Percentiles rank a stretch among this genome's conserved stretches.
These are phyloP conservation scores for Goniomonas avonlea DNA, from an alignment of 78 protist species.

Conservation along the genomic window DNA sequence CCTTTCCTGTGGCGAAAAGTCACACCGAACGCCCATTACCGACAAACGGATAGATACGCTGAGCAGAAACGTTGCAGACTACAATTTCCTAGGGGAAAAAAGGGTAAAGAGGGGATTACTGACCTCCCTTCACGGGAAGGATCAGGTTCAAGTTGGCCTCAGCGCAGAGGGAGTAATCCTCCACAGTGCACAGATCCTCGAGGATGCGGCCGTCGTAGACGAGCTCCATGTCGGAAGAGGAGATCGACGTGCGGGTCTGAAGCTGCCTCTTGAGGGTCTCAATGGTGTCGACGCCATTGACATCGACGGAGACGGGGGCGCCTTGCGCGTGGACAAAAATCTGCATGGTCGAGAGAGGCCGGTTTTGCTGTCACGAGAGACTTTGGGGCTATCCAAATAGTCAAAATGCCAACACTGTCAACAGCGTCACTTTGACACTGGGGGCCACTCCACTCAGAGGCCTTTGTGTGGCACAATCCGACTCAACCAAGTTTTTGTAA, in stretches of 20 bases:
- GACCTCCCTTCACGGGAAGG: conserved; percentile 2
- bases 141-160: not conserved
- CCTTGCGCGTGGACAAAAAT: not conserved
- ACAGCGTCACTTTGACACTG: too few species aligned
- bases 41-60: not conserved
- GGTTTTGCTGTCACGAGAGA: too few species aligned
- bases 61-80: not conserved
- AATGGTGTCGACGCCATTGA: not conserved
- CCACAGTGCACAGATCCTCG: conserved; percentile 4
- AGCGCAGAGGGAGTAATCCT: not conserved
- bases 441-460: too few species aligned
- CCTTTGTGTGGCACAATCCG: too few species aligned
- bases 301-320: not conserved
- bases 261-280: not conserved
- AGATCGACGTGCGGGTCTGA: not conserved
- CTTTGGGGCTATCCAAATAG: too few species aligned
- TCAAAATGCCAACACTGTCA: too few species aligned
- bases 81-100: not conserved
- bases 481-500: too few species aligned
- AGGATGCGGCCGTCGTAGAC: conserved; percentile 6
- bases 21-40: too few species aligned
- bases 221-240: not conserved
- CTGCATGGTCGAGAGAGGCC: too few species aligned
- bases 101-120: not conserved
- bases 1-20: conserved; percentile 48